Base-by-base conservation (phyloP, 1,284 basidiomycete genomes). In the Irpex rosettiformis region DNA sequence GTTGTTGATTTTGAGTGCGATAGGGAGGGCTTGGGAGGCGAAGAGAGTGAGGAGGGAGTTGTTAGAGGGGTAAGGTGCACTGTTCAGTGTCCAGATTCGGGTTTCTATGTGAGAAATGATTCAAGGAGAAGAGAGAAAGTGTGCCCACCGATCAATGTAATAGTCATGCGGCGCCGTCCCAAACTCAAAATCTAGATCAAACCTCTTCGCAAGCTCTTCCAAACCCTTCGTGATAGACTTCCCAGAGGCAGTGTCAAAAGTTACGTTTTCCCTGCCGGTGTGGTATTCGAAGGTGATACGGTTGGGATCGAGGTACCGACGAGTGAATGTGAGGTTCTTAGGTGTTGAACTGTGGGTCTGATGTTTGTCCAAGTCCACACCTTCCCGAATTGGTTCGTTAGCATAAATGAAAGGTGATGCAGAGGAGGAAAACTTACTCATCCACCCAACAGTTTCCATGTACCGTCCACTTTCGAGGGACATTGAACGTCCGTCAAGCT, bases 361-460 rank as follows among this genome's bases (percentile, higher is more conserved):
- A 18, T 45, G 16, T 45, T 45, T 8, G 55, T 81, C 77, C 3
- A 88, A 73, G 29, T 86, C 77, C 3, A 78, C 79, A 54, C 79
- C 85, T 86, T 59, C 24, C 28, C 16, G 25, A 42, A 27, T 40
- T 4, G n/a, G 29, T 47, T 22, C 6, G 21, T 28, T 53, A 43
- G 28, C n/a, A n/a, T n/a, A n/a, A n/a, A n/a, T n/a, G n/a, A n/a
- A n/a, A n/a, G n/a, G n/a, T n/a, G n/a, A n/a, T n/a, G n/a, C n/a
- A n/a, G n/a, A n/a, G n/a, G n/a, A n/a, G n/a, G n/a, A 8, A 22
- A 8, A 71, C 74, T 56, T 64, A 82, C 83, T 81, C 72, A 84
- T 68, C 80, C 81, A 85, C 11, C 90, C 91, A 58, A 94, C 78
- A 4, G 93, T 94, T 73, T 95, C 93, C 85, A 94, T 89, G 70